Evolutionary conservation across 768 basidiomycete genomes (phyloP).

Genomic region (Lentinula raphanica): DNA sequence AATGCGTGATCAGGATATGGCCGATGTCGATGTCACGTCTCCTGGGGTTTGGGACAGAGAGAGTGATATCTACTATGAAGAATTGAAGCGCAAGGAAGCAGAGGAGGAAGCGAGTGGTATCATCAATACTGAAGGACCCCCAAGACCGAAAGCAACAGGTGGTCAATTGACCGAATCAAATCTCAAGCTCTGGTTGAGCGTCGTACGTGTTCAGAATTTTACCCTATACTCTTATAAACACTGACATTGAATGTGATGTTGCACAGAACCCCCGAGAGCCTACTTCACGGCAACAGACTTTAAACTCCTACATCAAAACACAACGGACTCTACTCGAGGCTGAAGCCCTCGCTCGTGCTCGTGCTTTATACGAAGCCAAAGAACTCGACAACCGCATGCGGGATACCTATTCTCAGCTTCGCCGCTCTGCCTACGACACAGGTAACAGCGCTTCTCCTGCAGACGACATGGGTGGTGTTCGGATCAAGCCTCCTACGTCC

Average conservation of each 20-base stretch:
- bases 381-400: slow-evolving; percentile 73
- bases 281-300: slow-evolving; percentile 73
- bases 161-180: slow-evolving; percentile 72
- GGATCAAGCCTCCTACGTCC: slow-evolving; percentile 60
- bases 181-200: slow-evolving; percentile 71
- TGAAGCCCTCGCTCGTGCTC: slow-evolving; percentile 73
- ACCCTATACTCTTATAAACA: background rate
- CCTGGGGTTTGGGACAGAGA: slow-evolving; percentile 89
- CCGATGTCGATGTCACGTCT: slow-evolving; percentile 83
- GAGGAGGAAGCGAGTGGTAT: slow-evolving; percentile 59
- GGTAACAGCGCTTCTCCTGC: slow-evolving; percentile 40
- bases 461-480: slow-evolving; percentile 62
- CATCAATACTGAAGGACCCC: slow-evolving; percentile 44
- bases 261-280: slow-evolving; percentile 87
- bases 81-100: slow-evolving; percentile 65
- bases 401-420: slow-evolving; percentile 73
- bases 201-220: slow-evolving; percentile 51
- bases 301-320: slow-evolving; percentile 76
- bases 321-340: slow-evolving; percentile 80
- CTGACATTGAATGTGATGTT: slow-evolving; percentile 11
- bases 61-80: slow-evolving; percentile 78
- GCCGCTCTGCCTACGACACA: slow-evolving; percentile 72
- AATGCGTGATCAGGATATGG: slow-evolving; percentile 98
- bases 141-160: slow-evolving; percentile 59
- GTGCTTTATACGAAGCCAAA: slow-evolving; percentile 73